Evolutionary conservation across 2,329 filamentous ascomycete genomes (phyloP).

Genomic region (Botrytis byssoidea): DNA sequence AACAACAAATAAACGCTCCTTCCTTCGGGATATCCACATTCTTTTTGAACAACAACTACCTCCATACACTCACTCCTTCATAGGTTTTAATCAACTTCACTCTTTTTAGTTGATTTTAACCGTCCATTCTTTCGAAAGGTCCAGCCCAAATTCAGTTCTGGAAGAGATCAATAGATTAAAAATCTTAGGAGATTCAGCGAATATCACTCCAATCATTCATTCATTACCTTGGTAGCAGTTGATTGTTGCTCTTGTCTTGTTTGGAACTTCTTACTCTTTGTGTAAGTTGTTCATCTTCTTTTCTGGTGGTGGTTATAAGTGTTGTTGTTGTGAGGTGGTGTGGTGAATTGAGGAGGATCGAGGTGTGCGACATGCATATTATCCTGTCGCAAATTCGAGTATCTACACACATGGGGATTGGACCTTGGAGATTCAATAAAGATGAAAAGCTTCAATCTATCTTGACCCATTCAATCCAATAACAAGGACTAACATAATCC

Average conservation of each 20-base stretch:
- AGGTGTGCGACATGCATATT: not conserved
- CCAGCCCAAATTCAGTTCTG: conserved; percentile 7
- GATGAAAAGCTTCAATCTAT: not conserved
- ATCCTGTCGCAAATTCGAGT: not conserved
- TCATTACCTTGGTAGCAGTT: conserved; percentile 5
- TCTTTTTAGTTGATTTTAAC: conserved; percentile 43
- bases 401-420: not conserved
- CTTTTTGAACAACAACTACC: conserved; percentile 29
- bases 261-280: conserved; percentile 27
- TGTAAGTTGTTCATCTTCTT: conserved; percentile 27
- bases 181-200: conserved; percentile 9
- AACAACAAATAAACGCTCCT: conserved; percentile 23
- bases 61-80: conserved; percentile 3
- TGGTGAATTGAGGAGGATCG: not conserved
- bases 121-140: conserved; percentile 41
- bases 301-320: not conserved
- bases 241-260: conserved; percentile 18
- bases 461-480: not conserved
- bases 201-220: conserved; percentile 15
- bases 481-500: conserved; percentile 2
- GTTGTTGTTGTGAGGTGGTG: not conserved
- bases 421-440: not conserved
- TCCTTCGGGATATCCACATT: conserved; percentile 40
- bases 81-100: conserved; percentile 43
- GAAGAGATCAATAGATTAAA: conserved; percentile 1